Evolutionary conservation across 371 early-diverging fungal genomes (phyloP).

Genomic region (Entomophthora muscae): DNA sequence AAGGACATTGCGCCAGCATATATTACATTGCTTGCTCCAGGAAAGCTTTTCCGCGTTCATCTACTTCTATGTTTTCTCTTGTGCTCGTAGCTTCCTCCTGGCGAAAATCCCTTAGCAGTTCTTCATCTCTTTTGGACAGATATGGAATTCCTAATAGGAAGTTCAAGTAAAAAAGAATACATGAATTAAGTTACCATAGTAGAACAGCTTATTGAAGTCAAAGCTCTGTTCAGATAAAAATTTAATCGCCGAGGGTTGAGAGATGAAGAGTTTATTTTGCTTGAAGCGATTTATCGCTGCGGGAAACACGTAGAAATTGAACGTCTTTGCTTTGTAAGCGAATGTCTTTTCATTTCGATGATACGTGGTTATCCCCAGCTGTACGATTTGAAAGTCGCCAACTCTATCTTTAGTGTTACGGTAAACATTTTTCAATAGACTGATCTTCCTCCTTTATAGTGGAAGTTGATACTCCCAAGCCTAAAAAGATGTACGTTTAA

Average conservation of each 20-base stretch:
- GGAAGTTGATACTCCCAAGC: not conserved
- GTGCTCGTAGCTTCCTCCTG: not conserved
- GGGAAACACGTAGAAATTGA: slow-evolving; percentile 5
- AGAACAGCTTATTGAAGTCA: slow-evolving; percentile 7
- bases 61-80: not conserved
- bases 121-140: not conserved
- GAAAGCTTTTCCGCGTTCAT: not conserved
- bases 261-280: not conserved
- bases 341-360: not conserved
- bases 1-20: too few relatives aligned
- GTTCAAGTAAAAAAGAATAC: not conserved
- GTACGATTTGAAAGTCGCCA: not conserved
- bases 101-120: not conserved
- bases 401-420: not conserved
- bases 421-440: not conserved
- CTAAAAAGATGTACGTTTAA: not conserved
- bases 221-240: not conserved
- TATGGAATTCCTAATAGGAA: not conserved
- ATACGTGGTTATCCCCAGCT: not conserved
- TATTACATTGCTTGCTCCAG: not conserved
- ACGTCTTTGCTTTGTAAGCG: not conserved
- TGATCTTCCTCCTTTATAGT: not conserved
- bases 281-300: not conserved
- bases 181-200: not conserved
- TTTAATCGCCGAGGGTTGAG: slow-evolving; percentile 1